Conservation (phyloP, 371 early-diverging fungal genomes). For the Actinomortierella ambigua region DNA sequence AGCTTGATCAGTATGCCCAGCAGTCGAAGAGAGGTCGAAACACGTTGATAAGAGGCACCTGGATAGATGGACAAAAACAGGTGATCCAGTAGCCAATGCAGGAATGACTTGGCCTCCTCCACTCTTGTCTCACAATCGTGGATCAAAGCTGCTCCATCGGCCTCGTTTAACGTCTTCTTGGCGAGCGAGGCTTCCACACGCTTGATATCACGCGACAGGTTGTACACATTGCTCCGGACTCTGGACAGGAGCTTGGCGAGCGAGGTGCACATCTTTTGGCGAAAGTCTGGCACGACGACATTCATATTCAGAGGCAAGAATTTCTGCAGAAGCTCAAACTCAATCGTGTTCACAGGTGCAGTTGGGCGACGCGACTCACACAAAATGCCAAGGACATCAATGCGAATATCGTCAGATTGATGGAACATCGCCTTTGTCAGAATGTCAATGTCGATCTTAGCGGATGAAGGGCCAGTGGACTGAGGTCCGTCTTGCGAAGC, state of each 20-base stretch:
- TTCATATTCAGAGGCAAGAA: conserved; percentile 73
- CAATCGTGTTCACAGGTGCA: conserved; percentile 58
- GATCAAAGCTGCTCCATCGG: conserved; percentile 16
- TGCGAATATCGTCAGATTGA: conserved; percentile 74
- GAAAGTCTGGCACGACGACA: conserved; percentile 77
- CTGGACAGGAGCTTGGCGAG: conserved; percentile 61
- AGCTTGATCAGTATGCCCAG: conserved; percentile 53
- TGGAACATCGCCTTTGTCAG: conserved; percentile 69
- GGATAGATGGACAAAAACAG: conserved; percentile 55
- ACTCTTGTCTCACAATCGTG: conserved; percentile 27
- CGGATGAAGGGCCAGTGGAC: neutral
- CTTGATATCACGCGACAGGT: conserved; percentile 27
- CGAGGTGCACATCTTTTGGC: conserved; percentile 72
- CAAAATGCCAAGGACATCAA: conserved; percentile 80
- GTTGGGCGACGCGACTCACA: conserved; percentile 78
- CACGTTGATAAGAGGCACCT: conserved; percentile 67
- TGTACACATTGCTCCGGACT: conserved; percentile 56
- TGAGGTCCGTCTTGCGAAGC: conserved; percentile 15
- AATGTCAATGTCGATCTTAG: conserved; percentile 24
- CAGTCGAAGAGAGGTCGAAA: conserved; percentile 58
- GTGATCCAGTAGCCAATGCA: conserved; percentile 34
- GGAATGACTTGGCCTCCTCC: conserved; percentile 27
- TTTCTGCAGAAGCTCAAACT: conserved; percentile 59
- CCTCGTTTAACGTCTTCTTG: conserved; percentile 29
- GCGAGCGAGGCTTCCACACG: conserved; percentile 36